Conservation (phyloP, 2,329 filamentous ascomycete species). For the Aureobasidium sp. region DNA sequence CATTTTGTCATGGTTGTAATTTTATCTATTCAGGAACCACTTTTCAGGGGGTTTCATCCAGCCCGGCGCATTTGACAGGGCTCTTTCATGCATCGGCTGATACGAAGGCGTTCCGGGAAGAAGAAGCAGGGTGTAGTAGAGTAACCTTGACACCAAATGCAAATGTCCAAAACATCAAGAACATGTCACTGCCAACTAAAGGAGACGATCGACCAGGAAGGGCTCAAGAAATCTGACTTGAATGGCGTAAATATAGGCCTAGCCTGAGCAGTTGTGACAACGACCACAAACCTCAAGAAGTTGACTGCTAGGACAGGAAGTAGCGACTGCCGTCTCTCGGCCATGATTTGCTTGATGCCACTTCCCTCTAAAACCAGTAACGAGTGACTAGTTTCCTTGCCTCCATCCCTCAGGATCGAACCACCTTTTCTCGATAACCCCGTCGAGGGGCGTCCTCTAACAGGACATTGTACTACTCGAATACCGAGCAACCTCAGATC, state of each 20-base stretch:
- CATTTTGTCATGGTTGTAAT: constrained; percentile 7
- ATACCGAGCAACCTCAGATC: not conserved
- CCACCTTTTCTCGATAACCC: not conserved
- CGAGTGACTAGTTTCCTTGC: too few species aligned
- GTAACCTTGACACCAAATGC: constrained; percentile 4
- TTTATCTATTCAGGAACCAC: constrained; percentile 5
- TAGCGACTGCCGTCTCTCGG: not conserved
- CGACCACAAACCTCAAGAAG: not conserved
- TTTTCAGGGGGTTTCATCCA: not conserved
- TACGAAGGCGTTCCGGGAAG: constrained; percentile 1
- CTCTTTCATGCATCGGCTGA: constrained; percentile 7
- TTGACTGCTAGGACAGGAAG: not conserved
- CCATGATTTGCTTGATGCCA: too few species aligned
- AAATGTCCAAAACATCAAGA: not conserved
- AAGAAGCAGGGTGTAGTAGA: constrained; percentile 4
- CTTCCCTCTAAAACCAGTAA: too few species aligned
- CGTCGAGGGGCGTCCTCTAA: not conserved
- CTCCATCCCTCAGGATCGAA: not conserved
- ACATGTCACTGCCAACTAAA: not conserved
- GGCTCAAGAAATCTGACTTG: too few species aligned
- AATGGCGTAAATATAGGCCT: too few species aligned
- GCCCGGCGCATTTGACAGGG: constrained; percentile 4
- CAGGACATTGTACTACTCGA: not conserved
- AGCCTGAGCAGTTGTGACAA: too few species aligned
- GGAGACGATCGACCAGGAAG: too few species aligned